phyloP scores from a whole-genome alignment of 495 filamentous ascomycete genomes.

The Aspergillus steynii region DNA sequence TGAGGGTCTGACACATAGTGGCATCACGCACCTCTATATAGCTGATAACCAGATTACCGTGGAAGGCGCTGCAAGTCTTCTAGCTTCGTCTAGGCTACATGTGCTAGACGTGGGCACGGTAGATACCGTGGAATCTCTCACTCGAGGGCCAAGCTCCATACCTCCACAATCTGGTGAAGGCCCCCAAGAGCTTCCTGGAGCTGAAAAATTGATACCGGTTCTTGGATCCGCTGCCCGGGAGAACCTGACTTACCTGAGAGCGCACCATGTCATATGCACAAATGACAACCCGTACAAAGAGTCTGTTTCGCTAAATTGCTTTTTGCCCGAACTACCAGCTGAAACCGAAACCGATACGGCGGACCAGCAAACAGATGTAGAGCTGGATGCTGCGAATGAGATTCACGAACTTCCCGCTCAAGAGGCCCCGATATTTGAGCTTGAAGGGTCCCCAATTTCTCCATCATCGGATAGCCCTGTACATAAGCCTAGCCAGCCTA shows the following conservation, averaged over 20 bases:
- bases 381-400: conserved; percentile 43
- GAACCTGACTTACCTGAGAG: conserved; percentile 53
- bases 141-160: conserved; percentile 13
- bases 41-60: conserved; percentile 59
- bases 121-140: conserved; percentile 36
- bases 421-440: conserved; percentile 37
- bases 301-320: conserved; percentile 19
- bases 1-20: conserved; percentile 51
- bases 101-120: conserved; percentile 54
- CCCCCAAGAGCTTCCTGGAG: conserved; percentile 40
- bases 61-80: conserved; percentile 54
- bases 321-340: conserved; percentile 39
- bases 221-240: conserved; percentile 47
- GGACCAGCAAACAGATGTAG: conserved; percentile 18
- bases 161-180: conserved; percentile 20
- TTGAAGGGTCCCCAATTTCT: conserved; percentile 39
- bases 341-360: conserved; percentile 24
- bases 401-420: conserved; percentile 49
- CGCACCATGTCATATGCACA: conserved; percentile 59
- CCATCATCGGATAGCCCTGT: conserved; percentile 17
- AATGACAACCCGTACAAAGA: conserved; percentile 42
- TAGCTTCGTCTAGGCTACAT: conserved; percentile 51
- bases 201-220: conserved; percentile 55
- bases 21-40: conserved; percentile 62
- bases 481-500: conserved; percentile 1